Conservation (phyloP, 228 moss, liverwort and hornwort species). For the Sphagnum magellanicum region DNA sequence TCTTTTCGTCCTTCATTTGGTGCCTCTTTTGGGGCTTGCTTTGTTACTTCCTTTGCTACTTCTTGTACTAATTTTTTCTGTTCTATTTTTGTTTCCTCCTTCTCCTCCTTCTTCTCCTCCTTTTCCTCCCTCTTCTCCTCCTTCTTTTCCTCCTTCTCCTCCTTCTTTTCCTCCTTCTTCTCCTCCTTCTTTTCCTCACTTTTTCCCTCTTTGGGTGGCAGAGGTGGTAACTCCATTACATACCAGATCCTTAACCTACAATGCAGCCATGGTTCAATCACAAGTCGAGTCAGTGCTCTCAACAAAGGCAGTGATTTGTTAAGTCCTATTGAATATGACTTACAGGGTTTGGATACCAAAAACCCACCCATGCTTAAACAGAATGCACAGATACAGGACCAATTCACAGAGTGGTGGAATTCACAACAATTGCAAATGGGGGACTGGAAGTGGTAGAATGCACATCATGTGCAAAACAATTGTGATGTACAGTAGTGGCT, state of each 20-base stretch:
- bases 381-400: too few relatives aligned
- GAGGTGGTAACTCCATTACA: slow-evolving; percentile 14
- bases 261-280: neutral
- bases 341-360: too few relatives aligned
- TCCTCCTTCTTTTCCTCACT: neutral
- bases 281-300: neutral
- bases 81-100: neutral
- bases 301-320: neutral
- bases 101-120: neutral
- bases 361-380: too few relatives aligned
- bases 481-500: too few relatives aligned
- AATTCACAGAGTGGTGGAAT: too few relatives aligned
- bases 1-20: neutral
- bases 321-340: too few relatives aligned
- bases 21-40: neutral
- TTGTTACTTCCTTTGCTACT: neutral
- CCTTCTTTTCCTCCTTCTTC: neutral
- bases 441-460: too few relatives aligned
- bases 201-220: slow-evolving; percentile 25
- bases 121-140: neutral
- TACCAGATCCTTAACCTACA: slow-evolving; percentile 39
- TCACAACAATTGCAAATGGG: too few relatives aligned
- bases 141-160: neutral
- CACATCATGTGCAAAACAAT: too few relatives aligned
- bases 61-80: neutral